phyloP scores from a whole-genome alignment of 2,329 filamentous ascomycete genomes.

The Neopestalotiopsis sp. region DNA sequence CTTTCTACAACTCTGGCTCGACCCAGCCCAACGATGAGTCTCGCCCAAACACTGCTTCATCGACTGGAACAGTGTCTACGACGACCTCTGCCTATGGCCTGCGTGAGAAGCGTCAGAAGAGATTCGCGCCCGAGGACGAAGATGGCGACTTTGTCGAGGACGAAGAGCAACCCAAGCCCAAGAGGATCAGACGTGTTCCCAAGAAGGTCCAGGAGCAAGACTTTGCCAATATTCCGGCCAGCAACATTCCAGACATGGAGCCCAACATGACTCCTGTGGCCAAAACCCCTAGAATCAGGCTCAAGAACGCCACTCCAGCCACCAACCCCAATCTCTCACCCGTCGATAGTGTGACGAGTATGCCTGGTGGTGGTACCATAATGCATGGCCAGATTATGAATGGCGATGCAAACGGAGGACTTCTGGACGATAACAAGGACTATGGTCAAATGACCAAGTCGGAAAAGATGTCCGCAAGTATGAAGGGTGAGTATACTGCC shows the following conservation, averaged over 20 bases:
- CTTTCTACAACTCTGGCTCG: constrained; percentile 44
- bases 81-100: constrained; percentile 57
- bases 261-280: constrained; percentile 21
- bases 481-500: no score
- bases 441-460: constrained; percentile 68
- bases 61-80: constrained; percentile 55
- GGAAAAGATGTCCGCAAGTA: constrained; percentile 70
- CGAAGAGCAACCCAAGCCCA: constrained; percentile 33
- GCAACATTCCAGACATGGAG: constrained; percentile 18
- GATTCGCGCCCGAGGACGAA: constrained; percentile 56
- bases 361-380: constrained; percentile 24
- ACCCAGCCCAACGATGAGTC: constrained; percentile 48
- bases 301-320: constrained; percentile 37
- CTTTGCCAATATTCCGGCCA: constrained; percentile 23
- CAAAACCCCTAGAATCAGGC: constrained; percentile 38
- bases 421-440: constrained; percentile 52
- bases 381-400: constrained; percentile 20
- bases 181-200: constrained; percentile 33
- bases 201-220: constrained; percentile 35
- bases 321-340: constrained; percentile 9
- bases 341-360: constrained; percentile 26
- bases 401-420: constrained; percentile 32
- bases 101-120: constrained; percentile 60
- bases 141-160: constrained; percentile 43
- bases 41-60: constrained; percentile 59